A percentile compares a stretch with the other conserved stretches of the same genome.
Conservation (phyloP, 306 rosid genomes). For the Glycyrrhiza uralensis region DNA sequence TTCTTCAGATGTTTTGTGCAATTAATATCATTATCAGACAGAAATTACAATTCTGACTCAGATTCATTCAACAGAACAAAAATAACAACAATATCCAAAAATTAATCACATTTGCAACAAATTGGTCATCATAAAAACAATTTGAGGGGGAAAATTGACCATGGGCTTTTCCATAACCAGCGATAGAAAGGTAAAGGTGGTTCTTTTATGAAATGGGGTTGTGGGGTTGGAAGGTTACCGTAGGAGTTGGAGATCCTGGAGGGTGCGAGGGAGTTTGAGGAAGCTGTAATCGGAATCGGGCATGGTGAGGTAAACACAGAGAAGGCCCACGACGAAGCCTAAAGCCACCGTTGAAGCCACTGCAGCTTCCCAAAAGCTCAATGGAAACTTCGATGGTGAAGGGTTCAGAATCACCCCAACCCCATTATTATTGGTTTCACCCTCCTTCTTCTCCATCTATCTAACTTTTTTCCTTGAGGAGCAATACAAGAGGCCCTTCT, state of each 20-base stretch:
- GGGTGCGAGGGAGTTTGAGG: conserved; percentile 88
- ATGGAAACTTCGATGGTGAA: conserved; percentile 38
- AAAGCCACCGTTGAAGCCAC: conserved; percentile 63
- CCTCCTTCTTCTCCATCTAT: conserved; percentile 37
- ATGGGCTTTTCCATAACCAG: neutral
- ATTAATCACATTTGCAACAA: neutral
- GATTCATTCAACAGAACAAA: conserved; percentile 15
- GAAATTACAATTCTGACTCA: neutral
- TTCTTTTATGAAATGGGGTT: neutral
- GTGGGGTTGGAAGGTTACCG: conserved; percentile 34
- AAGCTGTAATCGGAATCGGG: conserved; percentile 96
- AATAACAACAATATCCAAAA: neutral
- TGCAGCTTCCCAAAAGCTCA: conserved; percentile 66
- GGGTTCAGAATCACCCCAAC: conserved; percentile 22
- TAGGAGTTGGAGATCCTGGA: conserved; percentile 77
- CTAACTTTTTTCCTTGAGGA: neutral
- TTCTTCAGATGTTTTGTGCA: neutral
- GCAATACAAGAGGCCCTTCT: neutral
- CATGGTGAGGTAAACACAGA: conserved; percentile 77
- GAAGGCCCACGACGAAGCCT: conserved; percentile 50
- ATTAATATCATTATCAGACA: neutral
- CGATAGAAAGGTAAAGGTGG: neutral
- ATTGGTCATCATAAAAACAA: neutral
- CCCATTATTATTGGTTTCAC: conserved; percentile 3
- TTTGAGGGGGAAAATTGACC: neutral